Evolutionary conservation across 2,329 filamentous ascomycete genomes (phyloP).

Genomic region (Exophiala mesophila): DNA sequence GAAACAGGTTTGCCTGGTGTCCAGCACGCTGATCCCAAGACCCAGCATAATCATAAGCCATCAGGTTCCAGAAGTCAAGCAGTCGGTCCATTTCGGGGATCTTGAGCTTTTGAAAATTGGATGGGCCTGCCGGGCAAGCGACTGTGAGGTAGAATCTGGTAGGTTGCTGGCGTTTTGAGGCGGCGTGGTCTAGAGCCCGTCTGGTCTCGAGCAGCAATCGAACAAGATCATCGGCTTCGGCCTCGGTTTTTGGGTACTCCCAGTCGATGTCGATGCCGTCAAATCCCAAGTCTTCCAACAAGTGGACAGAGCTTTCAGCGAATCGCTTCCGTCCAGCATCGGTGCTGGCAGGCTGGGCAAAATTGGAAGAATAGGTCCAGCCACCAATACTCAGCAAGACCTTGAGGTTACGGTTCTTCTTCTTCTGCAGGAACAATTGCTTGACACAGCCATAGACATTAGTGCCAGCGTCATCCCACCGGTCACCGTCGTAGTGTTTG

Average conservation of each 20-base stretch:
- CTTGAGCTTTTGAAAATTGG: constrained; percentile 60
- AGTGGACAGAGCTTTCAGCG: constrained; percentile 64
- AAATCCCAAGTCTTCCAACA: constrained; percentile 78
- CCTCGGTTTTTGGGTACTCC: constrained; percentile 42
- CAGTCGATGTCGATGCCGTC: constrained; percentile 47
- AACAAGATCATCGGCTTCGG: constrained; percentile 41
- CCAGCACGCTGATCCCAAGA: constrained; percentile 69
- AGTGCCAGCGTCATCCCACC: constrained; percentile 60
- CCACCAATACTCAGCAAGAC: constrained; percentile 78
- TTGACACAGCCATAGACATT: constrained; percentile 76
- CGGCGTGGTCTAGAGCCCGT: constrained; percentile 28
- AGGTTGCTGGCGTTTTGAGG: constrained; percentile 13
- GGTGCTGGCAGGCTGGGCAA: constrained; percentile 59
- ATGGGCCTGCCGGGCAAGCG: constrained; percentile 44
- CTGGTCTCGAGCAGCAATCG: constrained; percentile 40
- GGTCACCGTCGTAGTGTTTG: constrained; percentile 65
- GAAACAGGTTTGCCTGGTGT: constrained; percentile 76
- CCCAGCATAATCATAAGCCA: constrained; percentile 87
- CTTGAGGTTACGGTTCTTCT: constrained; percentile 70
- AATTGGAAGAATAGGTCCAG: constrained; percentile 75
- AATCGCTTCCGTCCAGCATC: constrained; percentile 59
- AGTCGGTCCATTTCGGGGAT: constrained; percentile 60
- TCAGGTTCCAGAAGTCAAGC: constrained; percentile 73
- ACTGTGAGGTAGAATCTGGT: constrained; percentile 24
- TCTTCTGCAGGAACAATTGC: constrained; percentile 71